A percentile compares a stretch with the other conserved stretches of the same genome.
phyloP scores from a whole-genome alignment of 176 grass and related monocot genomes.

The Phoenix roebelenii region DNA sequence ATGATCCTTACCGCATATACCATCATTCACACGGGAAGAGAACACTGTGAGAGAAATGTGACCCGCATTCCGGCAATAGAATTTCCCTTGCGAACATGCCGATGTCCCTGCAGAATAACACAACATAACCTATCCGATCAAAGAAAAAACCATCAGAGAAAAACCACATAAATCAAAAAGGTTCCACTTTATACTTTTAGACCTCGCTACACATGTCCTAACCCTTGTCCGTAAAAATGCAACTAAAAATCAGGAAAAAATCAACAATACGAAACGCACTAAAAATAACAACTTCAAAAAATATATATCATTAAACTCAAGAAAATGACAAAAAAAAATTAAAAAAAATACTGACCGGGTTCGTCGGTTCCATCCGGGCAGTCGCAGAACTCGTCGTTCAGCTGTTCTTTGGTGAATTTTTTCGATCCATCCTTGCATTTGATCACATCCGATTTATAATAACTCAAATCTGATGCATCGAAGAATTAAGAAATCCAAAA shows the following conservation, averaged over 20 bases:
- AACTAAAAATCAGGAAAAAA: not conserved
- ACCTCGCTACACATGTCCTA: too few relatives aligned
- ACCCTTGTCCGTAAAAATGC: not conserved
- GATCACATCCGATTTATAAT: conserved; percentile 66
- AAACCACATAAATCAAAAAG: not conserved
- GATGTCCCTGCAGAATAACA: conserved; percentile 50
- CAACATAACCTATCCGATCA: not conserved
- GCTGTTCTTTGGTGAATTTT: conserved; percentile 62
- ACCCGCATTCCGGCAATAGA: conserved; percentile 79
- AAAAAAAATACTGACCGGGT: conserved; percentile 42
- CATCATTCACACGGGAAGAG: conserved; percentile 86
- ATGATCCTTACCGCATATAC: conserved; percentile 73
- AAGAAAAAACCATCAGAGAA: not conserved
- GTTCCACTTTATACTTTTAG: not conserved
- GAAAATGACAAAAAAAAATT: too few relatives aligned
- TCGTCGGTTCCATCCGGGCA: conserved; percentile 95
- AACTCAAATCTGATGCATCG: conserved; percentile 47
- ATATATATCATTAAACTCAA: too few relatives aligned
- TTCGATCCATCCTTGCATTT: conserved; percentile 91
- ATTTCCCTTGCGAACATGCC: conserved; percentile 87
- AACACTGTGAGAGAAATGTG: conserved; percentile 67
- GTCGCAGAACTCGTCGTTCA: conserved; percentile 97
- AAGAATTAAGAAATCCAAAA: not conserved
- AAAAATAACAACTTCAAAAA: too few relatives aligned
- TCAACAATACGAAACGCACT: not conserved